phyloP scores from a whole-genome alignment of 768 basidiomycete genomes.

The Scleroderma bovista region DNA sequence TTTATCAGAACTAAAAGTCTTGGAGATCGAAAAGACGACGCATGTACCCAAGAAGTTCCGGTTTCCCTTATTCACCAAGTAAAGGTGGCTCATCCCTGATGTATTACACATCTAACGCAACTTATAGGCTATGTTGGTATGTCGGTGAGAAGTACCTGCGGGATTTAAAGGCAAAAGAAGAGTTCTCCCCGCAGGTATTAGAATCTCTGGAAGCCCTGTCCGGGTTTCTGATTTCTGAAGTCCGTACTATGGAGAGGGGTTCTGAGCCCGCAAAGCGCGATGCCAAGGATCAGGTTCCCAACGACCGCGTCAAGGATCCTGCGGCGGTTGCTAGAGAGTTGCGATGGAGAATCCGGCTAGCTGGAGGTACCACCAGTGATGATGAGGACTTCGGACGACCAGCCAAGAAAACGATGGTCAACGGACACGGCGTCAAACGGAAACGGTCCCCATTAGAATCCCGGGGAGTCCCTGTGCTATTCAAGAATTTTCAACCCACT shows the following conservation, averaged over 20 bases:
- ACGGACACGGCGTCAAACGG: slow-evolving; percentile 35
- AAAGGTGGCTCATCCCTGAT: slow-evolving; percentile 19
- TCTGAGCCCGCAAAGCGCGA: slow-evolving; percentile 69
- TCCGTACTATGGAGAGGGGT: slow-evolving; percentile 63
- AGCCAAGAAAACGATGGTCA: slow-evolving; percentile 19
- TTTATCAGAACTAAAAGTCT: slow-evolving; percentile 70
- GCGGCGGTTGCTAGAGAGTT: slow-evolving; percentile 78
- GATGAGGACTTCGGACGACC: slow-evolving; percentile 46
- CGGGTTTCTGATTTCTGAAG: slow-evolving; percentile 76
- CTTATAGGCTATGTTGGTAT: slow-evolving; percentile 79
- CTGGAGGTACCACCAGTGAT: slow-evolving; percentile 58
- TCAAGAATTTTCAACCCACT: slow-evolving; percentile 66
- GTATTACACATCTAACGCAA: slow-evolving; percentile 2
- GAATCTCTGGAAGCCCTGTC: slow-evolving; percentile 67
- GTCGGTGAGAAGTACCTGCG: slow-evolving; percentile 76
- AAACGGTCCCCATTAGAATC: slow-evolving; percentile 28
- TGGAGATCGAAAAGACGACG: slow-evolving; percentile 89
- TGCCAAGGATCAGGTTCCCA: slow-evolving; percentile 74
- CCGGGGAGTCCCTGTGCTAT: slow-evolving; percentile 26
- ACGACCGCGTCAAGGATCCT: slow-evolving; percentile 78
- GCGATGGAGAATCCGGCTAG: slow-evolving; percentile 71
- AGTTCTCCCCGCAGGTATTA: slow-evolving; percentile 55
- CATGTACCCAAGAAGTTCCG: slow-evolving; percentile 91
- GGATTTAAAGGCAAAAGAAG: slow-evolving; percentile 57
- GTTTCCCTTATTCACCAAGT: slow-evolving; percentile 80